phyloP scores from a whole-genome alignment of 1,284 basidiomycete genomes.

The Blastosporella zonata region DNA sequence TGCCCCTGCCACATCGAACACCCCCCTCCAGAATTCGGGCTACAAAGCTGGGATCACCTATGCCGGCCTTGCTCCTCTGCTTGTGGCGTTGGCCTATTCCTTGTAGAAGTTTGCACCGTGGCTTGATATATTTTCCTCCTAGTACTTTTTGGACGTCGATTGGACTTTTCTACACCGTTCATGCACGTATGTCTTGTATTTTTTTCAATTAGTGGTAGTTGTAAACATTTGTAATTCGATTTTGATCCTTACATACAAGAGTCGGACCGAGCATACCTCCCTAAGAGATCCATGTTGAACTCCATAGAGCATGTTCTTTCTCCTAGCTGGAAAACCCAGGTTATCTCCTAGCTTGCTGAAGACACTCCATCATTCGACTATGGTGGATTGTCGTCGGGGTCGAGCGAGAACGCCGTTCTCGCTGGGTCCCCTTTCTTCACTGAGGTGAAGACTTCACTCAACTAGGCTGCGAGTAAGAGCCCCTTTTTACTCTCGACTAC shows the following conservation, averaged over 20 bases:
- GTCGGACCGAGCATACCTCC: neutral
- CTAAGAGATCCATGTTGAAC: slow-evolving; percentile 33
- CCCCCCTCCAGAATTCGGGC: slow-evolving; percentile 29
- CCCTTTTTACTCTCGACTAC: neutral
- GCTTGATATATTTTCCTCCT: neutral
- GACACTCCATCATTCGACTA: slow-evolving; percentile 98
- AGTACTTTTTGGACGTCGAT: neutral
- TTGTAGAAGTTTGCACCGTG: slow-evolving; percentile 8
- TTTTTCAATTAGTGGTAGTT: neutral
- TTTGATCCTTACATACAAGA: no score
- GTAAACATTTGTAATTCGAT: slow-evolving; percentile 1
- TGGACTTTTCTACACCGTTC: neutral
- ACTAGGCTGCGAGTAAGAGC: slow-evolving; percentile 83
- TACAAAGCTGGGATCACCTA: slow-evolving; percentile 19
- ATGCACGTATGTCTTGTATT: neutral
- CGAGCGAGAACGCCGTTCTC: slow-evolving; percentile 79
- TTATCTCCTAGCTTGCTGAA: slow-evolving; percentile 86
- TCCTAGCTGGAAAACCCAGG: slow-evolving; percentile 84
- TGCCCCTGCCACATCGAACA: slow-evolving; percentile 23
- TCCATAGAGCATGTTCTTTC: slow-evolving; percentile 77
- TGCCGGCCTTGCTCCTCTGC: slow-evolving; percentile 26
- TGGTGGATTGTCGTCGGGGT: slow-evolving; percentile 94
- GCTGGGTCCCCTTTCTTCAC: slow-evolving; percentile 96
- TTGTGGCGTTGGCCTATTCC: slow-evolving; percentile 16
- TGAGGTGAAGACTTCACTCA: slow-evolving; percentile 90